Evolutionary conservation across 2,329 filamentous ascomycete species (phyloP).

Genomic region (Aspergillus intermedius): DNA sequence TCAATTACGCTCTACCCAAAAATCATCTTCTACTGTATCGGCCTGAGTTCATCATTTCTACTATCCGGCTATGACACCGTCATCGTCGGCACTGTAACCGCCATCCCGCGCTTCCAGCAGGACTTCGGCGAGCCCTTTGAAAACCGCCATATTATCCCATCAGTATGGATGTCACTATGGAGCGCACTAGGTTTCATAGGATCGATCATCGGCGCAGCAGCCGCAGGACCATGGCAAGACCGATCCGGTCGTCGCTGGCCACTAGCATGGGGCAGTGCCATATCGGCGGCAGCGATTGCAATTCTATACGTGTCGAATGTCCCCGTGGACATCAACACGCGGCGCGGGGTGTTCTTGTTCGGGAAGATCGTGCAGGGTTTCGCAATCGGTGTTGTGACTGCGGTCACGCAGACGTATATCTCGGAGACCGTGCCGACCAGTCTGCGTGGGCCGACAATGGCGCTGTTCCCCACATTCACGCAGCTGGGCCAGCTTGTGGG

Average conservation of each 20-base stretch:
- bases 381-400: conserved; percentile 41
- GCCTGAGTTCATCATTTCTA: conserved; percentile 19
- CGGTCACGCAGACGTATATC: conserved; percentile 43
- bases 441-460: conserved; percentile 44
- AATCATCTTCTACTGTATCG: conserved; percentile 12
- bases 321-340: conserved; percentile 18
- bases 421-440: conserved; percentile 45
- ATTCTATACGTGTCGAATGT: conserved; percentile 30
- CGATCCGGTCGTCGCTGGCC: conserved; percentile 33
- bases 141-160: conserved; percentile 34
- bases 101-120: conserved; percentile 17
- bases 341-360: conserved; percentile 38
- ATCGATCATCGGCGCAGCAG: conserved; percentile 32
- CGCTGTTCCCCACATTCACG: conserved; percentile 46
- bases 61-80: conserved; percentile 29
- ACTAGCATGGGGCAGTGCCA: conserved; percentile 29
- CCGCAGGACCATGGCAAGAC: conserved; percentile 38
- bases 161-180: conserved; percentile 43
- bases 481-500: conserved; percentile 46
- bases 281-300: conserved; percentile 34
- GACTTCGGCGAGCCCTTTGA: conserved; percentile 30
- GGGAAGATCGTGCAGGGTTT: conserved; percentile 44
- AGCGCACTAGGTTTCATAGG: conserved; percentile 36
- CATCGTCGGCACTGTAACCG: conserved; percentile 23
- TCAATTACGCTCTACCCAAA: conserved; percentile 5